Evolutionary conservation across 192 early-diverging fungal genomes (phyloP).

Genomic region (Entomortierella chlamydospora): DNA sequence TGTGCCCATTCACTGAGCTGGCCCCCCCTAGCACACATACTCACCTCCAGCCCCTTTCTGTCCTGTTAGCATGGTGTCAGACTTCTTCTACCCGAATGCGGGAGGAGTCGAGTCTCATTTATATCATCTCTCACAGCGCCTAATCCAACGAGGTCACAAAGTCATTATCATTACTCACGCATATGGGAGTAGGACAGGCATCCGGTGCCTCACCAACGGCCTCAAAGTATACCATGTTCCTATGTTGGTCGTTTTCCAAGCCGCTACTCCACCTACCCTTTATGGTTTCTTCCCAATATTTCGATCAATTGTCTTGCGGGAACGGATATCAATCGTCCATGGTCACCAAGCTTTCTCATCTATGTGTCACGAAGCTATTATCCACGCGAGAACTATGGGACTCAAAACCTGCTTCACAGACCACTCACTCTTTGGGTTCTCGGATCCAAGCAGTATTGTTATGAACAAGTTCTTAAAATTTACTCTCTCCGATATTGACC

Average conservation of each 20-base stretch:
- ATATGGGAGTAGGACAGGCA: constrained; percentile 82
- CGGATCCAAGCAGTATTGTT: constrained; percentile 89
- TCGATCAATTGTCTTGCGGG: constrained; percentile 90
- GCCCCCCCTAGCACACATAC: neutral
- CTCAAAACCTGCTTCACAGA: constrained; percentile 95
- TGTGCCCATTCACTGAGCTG: neutral
- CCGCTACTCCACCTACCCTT: constrained; percentile 92
- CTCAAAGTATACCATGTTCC: constrained; percentile 97
- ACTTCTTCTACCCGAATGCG: constrained; percentile 98
- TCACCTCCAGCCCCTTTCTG: neutral
- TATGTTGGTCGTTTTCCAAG: constrained; percentile 83
- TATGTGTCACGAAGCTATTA: constrained; percentile 94
- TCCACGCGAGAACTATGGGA: constrained; percentile 96
- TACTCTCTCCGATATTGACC: constrained; percentile 95
- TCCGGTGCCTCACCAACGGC: constrained; percentile 92
- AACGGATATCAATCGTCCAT: constrained; percentile 94
- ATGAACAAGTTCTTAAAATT: constrained; percentile 99
- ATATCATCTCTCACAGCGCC: constrained; percentile 88
- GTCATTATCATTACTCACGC: constrained; percentile 94
- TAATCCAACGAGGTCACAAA: constrained; percentile 94
- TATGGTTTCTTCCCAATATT: constrained; percentile 93
- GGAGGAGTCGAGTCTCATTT: constrained; percentile 97
- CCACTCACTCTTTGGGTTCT: constrained; percentile 97
- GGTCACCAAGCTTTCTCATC: constrained; percentile 96
- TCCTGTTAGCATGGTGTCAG: constrained; percentile 85